A percentile compares a stretch with the other conserved stretches of the same genome.
These are phyloP conservation scores for Colletotrichum cordylinicola DNA, from an alignment of 2,329 filamentous ascomycete species.

Conservation along the genomic window DNA sequence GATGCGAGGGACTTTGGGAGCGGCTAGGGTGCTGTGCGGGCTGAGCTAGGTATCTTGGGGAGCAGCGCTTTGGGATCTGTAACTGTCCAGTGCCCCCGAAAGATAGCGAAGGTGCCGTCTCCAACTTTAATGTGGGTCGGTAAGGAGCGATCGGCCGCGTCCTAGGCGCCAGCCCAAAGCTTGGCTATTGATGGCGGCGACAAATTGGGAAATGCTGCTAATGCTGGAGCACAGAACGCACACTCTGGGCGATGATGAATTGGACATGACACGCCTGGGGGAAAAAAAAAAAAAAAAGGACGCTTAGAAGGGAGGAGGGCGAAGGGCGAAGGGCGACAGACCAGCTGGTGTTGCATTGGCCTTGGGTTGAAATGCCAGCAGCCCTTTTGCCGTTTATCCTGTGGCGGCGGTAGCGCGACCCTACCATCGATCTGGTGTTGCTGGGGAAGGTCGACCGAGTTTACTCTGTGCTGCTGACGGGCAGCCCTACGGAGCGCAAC, in stretches of 20 bases:
- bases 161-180: background rate
- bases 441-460: background rate
- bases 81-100: background rate
- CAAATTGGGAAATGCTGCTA: background rate
- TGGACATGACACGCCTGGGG: background rate
- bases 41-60: slow-evolving; percentile 9
- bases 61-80: background rate
- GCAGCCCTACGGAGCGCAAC: background rate
- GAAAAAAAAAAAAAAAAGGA: background rate
- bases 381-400: background rate
- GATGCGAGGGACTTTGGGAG: slow-evolving; percentile 9
- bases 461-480: background rate
- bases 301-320: background rate
- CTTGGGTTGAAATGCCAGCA: background rate
- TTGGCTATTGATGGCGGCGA: background rate
- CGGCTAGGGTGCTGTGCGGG: slow-evolving; percentile 5
- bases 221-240: background rate
- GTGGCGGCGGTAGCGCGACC: background rate
- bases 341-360: background rate
- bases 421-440: background rate
- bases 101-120: background rate
- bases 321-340: background rate
- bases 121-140: background rate
- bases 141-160: background rate
- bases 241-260: background rate